phyloP scores from a whole-genome alignment of 2,329 filamentous ascomycete species.

The Claviceps fusiformis region DNA sequence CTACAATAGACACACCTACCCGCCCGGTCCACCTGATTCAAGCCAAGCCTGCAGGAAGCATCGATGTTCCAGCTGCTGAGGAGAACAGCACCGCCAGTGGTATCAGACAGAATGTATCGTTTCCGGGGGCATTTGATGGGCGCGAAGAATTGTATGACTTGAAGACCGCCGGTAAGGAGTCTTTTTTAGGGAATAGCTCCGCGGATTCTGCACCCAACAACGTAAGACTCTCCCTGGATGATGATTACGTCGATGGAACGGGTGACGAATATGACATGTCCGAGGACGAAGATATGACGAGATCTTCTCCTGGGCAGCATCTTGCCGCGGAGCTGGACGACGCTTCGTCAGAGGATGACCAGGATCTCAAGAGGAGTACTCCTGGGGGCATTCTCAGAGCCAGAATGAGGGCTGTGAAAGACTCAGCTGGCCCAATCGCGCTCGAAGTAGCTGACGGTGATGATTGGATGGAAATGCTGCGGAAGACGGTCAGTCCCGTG shows the following conservation, averaged over 20 bases:
- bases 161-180: conserved; percentile 43
- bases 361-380: conserved; percentile 31
- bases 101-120: conserved; percentile 31
- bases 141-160: conserved; percentile 41
- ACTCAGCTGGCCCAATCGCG: conserved; percentile 42
- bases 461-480: conserved; percentile 88
- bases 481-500: conserved; percentile 83
- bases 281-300: conserved; percentile 61
- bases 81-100: conserved; percentile 47
- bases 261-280: conserved; percentile 66
- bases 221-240: conserved; percentile 45
- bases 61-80: conserved; percentile 13
- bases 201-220: conserved; percentile 60
- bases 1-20: neutral
- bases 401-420: conserved; percentile 49
- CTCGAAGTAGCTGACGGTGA: conserved; percentile 55
- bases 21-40: neutral
- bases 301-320: conserved; percentile 61
- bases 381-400: conserved; percentile 51
- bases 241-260: conserved; percentile 41
- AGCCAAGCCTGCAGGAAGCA: conserved; percentile 15
- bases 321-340: conserved; percentile 61
- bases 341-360: conserved; percentile 39
- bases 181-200: conserved; percentile 92
- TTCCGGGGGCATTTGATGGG: conserved; percentile 73